A percentile compares a stretch with the other conserved stretches of the same genome.
phyloP scores from a whole-genome alignment of 495 filamentous ascomycete species.

The Lentithecium fluviatile region DNA sequence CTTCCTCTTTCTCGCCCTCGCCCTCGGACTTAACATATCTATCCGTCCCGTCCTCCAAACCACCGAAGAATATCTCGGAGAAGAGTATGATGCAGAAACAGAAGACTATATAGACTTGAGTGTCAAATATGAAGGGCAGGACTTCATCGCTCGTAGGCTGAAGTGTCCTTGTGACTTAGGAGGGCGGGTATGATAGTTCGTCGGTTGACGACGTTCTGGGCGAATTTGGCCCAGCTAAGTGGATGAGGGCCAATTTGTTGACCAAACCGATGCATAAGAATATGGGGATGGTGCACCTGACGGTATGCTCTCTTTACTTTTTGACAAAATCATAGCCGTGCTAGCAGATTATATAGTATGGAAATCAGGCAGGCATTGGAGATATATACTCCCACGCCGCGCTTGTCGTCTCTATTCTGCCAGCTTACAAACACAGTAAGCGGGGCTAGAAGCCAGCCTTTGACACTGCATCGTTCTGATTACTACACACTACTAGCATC shows the following conservation, averaged over 20 bases:
- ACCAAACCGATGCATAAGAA: not conserved
- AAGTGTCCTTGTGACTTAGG: not conserved
- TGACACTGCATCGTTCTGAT: too few species aligned
- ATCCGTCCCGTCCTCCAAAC: conserved; percentile 13
- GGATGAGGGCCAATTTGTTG: conserved; percentile 4
- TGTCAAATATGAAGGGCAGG: too few species aligned
- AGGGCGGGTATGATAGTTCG: not conserved
- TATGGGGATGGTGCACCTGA: conserved; percentile 5
- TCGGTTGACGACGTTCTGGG: not conserved
- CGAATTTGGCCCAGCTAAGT: not conserved
- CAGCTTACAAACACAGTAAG: too few species aligned
- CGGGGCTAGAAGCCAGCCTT: too few species aligned
- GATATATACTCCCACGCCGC: too few species aligned
- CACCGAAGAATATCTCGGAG: not conserved
- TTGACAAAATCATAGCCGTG: not conserved
- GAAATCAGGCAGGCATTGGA: too few species aligned
- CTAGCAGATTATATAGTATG: too few species aligned
- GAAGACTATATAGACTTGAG: not conserved
- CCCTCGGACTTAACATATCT: conserved; percentile 10
- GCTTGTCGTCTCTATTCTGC: too few species aligned
- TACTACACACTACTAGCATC: too few species aligned
- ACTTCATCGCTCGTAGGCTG: not conserved
- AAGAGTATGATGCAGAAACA: not conserved
- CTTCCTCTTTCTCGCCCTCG: conserved; percentile 15
- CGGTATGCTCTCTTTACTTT: not conserved